Evolutionary conservation across 1,284 basidiomycete genomes (phyloP).

Genomic region (Puccinia triticina): DNA sequence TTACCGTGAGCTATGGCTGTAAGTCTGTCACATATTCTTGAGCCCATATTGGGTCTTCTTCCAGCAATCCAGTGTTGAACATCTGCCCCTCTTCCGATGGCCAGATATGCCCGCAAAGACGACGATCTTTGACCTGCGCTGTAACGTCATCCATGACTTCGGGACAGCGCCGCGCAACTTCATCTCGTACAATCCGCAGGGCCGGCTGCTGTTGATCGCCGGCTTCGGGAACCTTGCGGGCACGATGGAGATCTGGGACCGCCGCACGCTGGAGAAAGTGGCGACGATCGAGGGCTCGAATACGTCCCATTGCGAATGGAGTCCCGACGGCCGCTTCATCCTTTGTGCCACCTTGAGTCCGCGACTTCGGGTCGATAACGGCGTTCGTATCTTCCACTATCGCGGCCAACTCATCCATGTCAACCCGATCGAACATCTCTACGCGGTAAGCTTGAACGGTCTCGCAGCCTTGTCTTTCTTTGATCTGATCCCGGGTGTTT

Average conservation of each 20-base stretch:
- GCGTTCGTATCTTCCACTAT: constrained; percentile 94
- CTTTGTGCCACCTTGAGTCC: constrained; percentile 93
- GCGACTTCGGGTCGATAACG: constrained; percentile 92
- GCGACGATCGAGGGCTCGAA: constrained; percentile 88
- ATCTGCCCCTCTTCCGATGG: not conserved
- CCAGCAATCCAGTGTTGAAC: too few species aligned
- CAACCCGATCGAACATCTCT: constrained; percentile 79
- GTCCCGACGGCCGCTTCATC: constrained; percentile 86
- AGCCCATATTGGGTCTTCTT: not conserved
- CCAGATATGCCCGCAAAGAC: constrained; percentile 92
- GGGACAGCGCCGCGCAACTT: constrained; percentile 87
- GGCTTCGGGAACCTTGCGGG: constrained; percentile 97
- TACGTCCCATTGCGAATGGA: constrained; percentile 92
- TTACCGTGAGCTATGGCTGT: constrained; percentile 94
- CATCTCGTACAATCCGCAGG: constrained; percentile 92
- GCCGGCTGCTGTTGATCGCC: constrained; percentile 80
- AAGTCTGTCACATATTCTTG: constrained; percentile 60
- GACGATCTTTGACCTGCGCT: constrained; percentile 86
- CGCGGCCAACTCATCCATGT: constrained; percentile 80
- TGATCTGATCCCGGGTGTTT: not conserved
- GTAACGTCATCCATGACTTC: constrained; percentile 85
- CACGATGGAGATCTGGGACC: constrained; percentile 87
- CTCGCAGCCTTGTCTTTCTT: not conserved
- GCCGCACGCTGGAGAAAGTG: constrained; percentile 79
- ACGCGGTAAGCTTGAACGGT: constrained; percentile 65